Conservation (phyloP, 2,329 filamentous ascomycete species). For the Sarocladium oryzae region DNA sequence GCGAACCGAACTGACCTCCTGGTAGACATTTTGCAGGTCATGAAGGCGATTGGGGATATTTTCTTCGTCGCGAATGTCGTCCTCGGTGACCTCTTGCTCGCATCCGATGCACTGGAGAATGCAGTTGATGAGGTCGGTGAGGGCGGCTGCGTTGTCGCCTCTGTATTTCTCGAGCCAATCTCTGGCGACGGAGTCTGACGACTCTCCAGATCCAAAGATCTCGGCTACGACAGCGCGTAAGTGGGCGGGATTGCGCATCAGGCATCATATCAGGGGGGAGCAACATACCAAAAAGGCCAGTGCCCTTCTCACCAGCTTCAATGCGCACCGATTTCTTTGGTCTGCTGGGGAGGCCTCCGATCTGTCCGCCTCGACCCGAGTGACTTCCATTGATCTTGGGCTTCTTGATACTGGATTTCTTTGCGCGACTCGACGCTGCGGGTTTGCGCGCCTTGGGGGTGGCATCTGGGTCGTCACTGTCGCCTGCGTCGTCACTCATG, state of each 20-base stretch:
- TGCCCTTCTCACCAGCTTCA: conserved; percentile 43
- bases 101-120: conserved; percentile 71
- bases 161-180: conserved; percentile 56
- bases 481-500: conserved; percentile 33
- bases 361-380: conserved; percentile 27
- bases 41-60: conserved; percentile 70
- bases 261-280: neutral
- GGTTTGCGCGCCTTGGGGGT: conserved; percentile 23
- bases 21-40: conserved; percentile 84
- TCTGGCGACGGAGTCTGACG: conserved; percentile 49
- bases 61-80: conserved; percentile 86
- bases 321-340: conserved; percentile 51
- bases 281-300: conserved; percentile 47
- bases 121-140: conserved; percentile 61
- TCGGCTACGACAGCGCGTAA: conserved; percentile 40
- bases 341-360: conserved; percentile 42
- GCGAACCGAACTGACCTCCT: conserved; percentile 49
- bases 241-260: conserved; percentile 7
- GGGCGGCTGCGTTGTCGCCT: conserved; percentile 44
- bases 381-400: conserved; percentile 54
- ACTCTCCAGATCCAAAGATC: conserved; percentile 54
- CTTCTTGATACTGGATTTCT: conserved; percentile 57
- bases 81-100: conserved; percentile 66
- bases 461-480: conserved; percentile 23
- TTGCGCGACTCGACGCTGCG: conserved; percentile 29